These are phyloP conservation scores for Heimioporus sp. DNA, from an alignment of 768 basidiomycete species.

Conservation along the genomic window DNA sequence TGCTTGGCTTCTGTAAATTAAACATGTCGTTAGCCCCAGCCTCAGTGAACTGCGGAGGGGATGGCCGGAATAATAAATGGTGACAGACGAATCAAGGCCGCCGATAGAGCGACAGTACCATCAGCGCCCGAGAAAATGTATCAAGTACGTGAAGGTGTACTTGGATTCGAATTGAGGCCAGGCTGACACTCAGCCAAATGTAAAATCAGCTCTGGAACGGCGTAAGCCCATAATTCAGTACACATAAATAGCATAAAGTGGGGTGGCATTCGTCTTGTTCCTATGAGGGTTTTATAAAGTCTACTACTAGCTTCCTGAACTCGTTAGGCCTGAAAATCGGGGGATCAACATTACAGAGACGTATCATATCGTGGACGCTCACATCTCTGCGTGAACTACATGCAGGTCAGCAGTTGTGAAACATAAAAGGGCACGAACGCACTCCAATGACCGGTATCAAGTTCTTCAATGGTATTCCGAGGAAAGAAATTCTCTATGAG, in stretches of 20 bases:
- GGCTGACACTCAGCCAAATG: too few species aligned
- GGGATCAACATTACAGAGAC: neutral
- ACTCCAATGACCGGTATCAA: constrained; percentile 91
- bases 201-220: too few species aligned
- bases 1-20: too few species aligned
- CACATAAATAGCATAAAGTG: neutral
- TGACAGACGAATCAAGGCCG: too few species aligned
- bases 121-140: too few species aligned
- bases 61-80: too few species aligned
- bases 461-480: constrained; percentile 50
- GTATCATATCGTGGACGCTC: constrained; percentile 9
- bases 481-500: constrained; percentile 73
- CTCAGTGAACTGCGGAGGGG: too few species aligned
- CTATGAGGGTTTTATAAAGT: constrained; percentile 23
- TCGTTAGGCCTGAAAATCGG: constrained; percentile 46
- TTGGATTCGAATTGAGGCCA: too few species aligned
- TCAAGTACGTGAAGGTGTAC: too few species aligned
- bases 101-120: too few species aligned
- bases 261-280: neutral
- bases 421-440: constrained; percentile 20
- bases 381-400: constrained; percentile 80
- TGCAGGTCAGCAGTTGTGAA: constrained; percentile 4
- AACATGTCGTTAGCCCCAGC: too few species aligned
- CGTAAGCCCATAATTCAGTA: too few species aligned
- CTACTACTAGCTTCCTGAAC: constrained; percentile 42